phyloP scores from a whole-genome alignment of 2,329 filamentous ascomycete species.

The Penicillium thymicola region DNA sequence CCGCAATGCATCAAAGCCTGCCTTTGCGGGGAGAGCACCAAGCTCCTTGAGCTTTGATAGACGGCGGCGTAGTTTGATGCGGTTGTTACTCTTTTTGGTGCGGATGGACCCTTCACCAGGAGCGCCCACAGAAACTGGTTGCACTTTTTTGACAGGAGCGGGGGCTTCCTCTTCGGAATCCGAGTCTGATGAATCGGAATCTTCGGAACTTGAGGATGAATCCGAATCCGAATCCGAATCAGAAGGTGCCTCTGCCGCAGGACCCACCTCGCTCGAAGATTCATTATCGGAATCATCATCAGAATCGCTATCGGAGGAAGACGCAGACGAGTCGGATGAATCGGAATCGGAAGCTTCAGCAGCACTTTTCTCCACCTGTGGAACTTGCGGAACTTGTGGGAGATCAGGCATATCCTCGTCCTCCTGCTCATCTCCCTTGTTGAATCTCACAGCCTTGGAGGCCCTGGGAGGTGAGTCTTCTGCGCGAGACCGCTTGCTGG shows the following conservation, averaged over 20 bases:
- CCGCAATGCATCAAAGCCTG: conserved; percentile 50
- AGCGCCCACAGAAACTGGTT: conserved; percentile 28
- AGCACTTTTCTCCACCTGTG: conserved; percentile 9
- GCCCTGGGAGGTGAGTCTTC: conserved; percentile 25
- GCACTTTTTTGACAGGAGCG: conserved; percentile 11
- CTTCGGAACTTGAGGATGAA: conserved; percentile 26
- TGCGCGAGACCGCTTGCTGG: conserved; percentile 19
- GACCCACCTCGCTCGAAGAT: conserved; percentile 21
- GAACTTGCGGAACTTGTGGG: conserved; percentile 9
- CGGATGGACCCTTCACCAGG: conserved; percentile 49
- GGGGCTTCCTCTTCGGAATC: conserved; percentile 24
- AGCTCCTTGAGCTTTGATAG: conserved; percentile 53
- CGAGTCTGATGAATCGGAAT: conserved; percentile 37
- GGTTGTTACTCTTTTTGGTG: conserved; percentile 56
- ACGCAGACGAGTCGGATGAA: conserved; percentile 6
- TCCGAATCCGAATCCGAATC: conserved; percentile 12
- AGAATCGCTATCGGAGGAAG: conserved; percentile 16
- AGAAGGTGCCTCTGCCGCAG: conserved; percentile 1
- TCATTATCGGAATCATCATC: background rate
- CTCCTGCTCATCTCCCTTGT: conserved; percentile 19
- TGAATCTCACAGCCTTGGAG: conserved; percentile 36
- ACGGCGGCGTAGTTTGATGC: conserved; percentile 50
- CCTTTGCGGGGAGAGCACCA: conserved; percentile 51
- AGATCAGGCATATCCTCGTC: conserved; percentile 9
- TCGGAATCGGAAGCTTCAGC: conserved; percentile 13